phyloP scores from a whole-genome alignment of 805 yeast genomes.

The Diddensiella transvaalensis region DNA sequence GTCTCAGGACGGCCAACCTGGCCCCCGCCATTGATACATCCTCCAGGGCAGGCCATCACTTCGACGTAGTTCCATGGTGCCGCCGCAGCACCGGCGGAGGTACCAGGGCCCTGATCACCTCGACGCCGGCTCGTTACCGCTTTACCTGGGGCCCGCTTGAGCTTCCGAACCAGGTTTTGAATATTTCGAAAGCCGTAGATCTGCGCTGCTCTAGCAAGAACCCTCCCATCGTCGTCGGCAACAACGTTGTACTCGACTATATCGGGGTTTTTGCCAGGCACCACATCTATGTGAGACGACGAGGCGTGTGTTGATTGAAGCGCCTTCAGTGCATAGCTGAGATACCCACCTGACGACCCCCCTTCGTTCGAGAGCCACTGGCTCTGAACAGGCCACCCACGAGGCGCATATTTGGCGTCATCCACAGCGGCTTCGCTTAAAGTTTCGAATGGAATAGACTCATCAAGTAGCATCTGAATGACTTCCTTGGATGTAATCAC shows the following conservation, averaged over 20 bases:
- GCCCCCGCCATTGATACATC: slow-evolving; percentile 97
- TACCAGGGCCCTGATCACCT: slow-evolving; percentile 22
- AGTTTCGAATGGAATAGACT: slow-evolving; percentile 31
- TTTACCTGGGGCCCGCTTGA: slow-evolving; percentile 45
- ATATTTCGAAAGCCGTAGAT: slow-evolving; percentile 93
- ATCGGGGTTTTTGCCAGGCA: slow-evolving; percentile 66
- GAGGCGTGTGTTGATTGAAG: slow-evolving; percentile 24
- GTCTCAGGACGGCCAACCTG: slow-evolving; percentile 52
- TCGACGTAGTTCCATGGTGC: slow-evolving; percentile 88
- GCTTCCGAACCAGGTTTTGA: slow-evolving; percentile 84
- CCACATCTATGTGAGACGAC: slow-evolving; percentile 43
- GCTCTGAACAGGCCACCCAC: slow-evolving; percentile 52
- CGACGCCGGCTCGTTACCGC: slow-evolving; percentile 12
- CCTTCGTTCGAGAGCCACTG: slow-evolving; percentile 78
- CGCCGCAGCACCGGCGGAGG: slow-evolving; percentile 55
- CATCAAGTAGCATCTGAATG: slow-evolving; percentile 63
- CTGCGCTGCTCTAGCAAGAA: slow-evolving; percentile 57
- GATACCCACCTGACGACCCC: slow-evolving; percentile 86
- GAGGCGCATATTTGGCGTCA: slow-evolving; percentile 37
- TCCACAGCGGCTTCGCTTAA: slow-evolving; percentile 9
- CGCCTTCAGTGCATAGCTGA: slow-evolving; percentile 58
- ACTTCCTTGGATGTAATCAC: slow-evolving; percentile 90
- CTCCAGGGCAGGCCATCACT: slow-evolving; percentile 98
- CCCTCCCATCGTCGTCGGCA: slow-evolving; percentile 28
- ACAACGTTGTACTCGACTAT: slow-evolving; percentile 64